Evolutionary conservation across 371 early-diverging fungal genomes (phyloP).

Genomic region (Catenaria anguillulae): DNA sequence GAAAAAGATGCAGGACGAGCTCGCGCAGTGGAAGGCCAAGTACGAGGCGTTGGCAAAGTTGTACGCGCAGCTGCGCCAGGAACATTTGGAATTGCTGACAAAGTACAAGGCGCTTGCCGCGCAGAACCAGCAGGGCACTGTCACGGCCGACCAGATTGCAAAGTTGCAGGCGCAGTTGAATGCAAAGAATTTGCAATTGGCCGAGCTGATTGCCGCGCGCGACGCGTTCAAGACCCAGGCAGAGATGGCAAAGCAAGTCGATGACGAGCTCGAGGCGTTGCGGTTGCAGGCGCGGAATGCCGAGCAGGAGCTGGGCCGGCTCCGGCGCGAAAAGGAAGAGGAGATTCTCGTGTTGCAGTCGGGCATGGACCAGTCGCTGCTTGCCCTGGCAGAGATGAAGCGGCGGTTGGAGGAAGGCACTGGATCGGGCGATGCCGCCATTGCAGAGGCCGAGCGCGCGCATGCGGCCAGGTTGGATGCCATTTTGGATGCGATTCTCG

Average conservation of each 20-base stretch:
- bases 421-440: slow-evolving; percentile 45
- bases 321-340: slow-evolving; percentile 50
- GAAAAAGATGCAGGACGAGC: slow-evolving; percentile 25
- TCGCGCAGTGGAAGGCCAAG: slow-evolving; percentile 76
- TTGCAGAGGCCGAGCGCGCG: slow-evolving; percentile 43
- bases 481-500: slow-evolving; percentile 72
- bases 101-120: slow-evolving; percentile 47
- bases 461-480: slow-evolving; percentile 59
- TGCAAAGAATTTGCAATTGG: slow-evolving; percentile 67
- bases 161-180: slow-evolving; percentile 47
- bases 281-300: slow-evolving; percentile 61
- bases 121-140: neutral
- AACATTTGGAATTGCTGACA: slow-evolving; percentile 79
- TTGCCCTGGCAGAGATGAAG: slow-evolving; percentile 64
- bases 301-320: slow-evolving; percentile 53
- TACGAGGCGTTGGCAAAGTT: slow-evolving; percentile 83
- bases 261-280: slow-evolving; percentile 65
- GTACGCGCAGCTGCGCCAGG: slow-evolving; percentile 88
- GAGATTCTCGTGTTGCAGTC: slow-evolving; percentile 78
- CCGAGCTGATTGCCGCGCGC: slow-evolving; percentile 67
- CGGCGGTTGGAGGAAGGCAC: slow-evolving; percentile 19
- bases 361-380: slow-evolving; percentile 86
- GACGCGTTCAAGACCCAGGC: slow-evolving; percentile 57
- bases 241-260: slow-evolving; percentile 58
- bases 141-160: slow-evolving; percentile 14